Conservation (phyloP, 2,329 filamentous ascomycete species). For the Trichoderma koningii region DNA sequence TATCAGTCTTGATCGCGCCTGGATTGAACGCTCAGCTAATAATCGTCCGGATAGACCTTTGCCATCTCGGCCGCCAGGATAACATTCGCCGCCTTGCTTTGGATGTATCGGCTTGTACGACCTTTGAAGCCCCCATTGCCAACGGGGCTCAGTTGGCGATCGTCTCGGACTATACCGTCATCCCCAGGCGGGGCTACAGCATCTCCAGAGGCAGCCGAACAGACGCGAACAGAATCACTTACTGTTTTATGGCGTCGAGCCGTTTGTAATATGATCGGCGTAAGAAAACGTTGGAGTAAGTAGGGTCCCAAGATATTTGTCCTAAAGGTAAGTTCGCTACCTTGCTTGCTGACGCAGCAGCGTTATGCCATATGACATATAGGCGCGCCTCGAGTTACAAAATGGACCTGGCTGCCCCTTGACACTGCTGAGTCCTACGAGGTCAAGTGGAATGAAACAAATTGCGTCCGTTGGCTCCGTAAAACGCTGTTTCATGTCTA, state of each 20-base stretch:
- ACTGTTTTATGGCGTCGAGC: neutral
- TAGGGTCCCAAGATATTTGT: conserved; percentile 1
- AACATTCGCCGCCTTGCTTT: conserved; percentile 16
- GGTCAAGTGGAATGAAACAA: neutral
- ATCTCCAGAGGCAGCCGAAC: neutral
- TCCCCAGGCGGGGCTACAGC: neutral
- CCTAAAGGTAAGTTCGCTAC: neutral
- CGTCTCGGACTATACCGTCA: conserved; percentile 2
- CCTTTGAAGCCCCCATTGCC: neutral
- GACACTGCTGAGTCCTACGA: neutral
- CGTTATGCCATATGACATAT: conserved; percentile 3
- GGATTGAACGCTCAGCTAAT: conserved; percentile 5
- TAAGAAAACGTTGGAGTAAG: conserved; percentile 3
- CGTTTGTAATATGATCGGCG: conserved; percentile 1
- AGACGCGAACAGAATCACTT: neutral
- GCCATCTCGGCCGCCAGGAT: neutral
- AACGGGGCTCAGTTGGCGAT: neutral
- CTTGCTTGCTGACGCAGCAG: conserved; percentile 1
- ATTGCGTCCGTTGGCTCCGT: neutral
- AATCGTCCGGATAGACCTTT: neutral
- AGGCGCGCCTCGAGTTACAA: neutral
- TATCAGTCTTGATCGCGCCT: neutral
- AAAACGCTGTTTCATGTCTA: neutral
- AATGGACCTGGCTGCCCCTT: neutral
- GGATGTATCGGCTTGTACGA: neutral